A percentile compares a stretch with the other conserved stretches of the same genome.
phyloP scores from a whole-genome alignment of 768 basidiomycete species.

The Multifurca ochricompacta region DNA sequence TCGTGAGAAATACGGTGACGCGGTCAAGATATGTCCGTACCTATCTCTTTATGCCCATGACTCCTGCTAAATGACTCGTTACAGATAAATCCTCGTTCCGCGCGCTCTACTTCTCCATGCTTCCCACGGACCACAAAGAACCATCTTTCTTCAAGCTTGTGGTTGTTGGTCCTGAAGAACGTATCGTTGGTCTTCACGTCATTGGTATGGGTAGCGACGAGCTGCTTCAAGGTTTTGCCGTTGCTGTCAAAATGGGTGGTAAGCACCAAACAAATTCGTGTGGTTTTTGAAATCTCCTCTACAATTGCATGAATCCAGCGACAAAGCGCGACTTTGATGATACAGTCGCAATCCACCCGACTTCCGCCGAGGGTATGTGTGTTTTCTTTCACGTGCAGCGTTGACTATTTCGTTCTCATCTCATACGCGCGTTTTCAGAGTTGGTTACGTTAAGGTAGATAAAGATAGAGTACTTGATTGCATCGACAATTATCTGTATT shows the following conservation, averaged over 20 bases:
- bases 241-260: conserved; percentile 96
- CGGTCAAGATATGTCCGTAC: conserved; percentile 82
- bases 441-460: conserved; percentile 47
- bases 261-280: conserved; percentile 19
- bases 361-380: conserved; percentile 65
- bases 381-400: conserved; percentile 5
- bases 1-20: conserved; percentile 76
- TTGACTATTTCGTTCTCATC: not conserved
- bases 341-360: conserved; percentile 89
- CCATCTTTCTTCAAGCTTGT: conserved; percentile 93
- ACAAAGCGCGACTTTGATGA: conserved; percentile 78
- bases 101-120: conserved; percentile 87
- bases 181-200: conserved; percentile 93
- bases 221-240: conserved; percentile 89
- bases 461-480: not conserved
- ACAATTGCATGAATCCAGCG: conserved; percentile 34
- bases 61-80: conserved; percentile 1
- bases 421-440: conserved; percentile 31
- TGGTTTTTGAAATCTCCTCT: not conserved
- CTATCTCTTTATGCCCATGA: conserved; percentile 1
- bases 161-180: conserved; percentile 80
- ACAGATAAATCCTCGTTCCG: conserved; percentile 75
- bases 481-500: not conserved
- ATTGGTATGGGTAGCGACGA: conserved; percentile 92
- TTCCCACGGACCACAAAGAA: conserved; percentile 85